These are phyloP conservation scores for Avena atlantica DNA, from an alignment of 176 grass and related monocot species.

Conservation along the genomic window DNA sequence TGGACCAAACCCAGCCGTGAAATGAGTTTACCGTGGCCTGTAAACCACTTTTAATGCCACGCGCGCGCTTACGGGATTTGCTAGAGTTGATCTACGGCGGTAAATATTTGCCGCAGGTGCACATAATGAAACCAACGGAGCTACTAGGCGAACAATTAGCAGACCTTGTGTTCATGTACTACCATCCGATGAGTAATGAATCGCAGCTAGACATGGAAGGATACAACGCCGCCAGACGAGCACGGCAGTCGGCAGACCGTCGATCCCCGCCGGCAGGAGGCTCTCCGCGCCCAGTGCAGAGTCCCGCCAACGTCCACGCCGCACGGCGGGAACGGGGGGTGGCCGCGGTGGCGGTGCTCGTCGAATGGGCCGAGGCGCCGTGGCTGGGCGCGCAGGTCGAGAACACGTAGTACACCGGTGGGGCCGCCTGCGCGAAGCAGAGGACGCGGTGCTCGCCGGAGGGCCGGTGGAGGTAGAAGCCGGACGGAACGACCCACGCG, in stretches of 20 bases:
- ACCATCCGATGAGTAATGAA: neutral
- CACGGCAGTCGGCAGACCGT: neutral
- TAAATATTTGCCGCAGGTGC: too few relatives aligned
- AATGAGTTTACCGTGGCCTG: too few relatives aligned
- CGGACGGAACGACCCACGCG: neutral
- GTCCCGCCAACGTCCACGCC: slow-evolving; percentile 8
- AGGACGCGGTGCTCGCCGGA: slow-evolving; percentile 2
- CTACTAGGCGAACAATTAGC: too few relatives aligned
- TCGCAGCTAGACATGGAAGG: neutral
- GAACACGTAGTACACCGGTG: neutral
- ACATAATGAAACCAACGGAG: too few relatives aligned
- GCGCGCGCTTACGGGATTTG: too few relatives aligned
- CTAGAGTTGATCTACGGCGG: too few relatives aligned
- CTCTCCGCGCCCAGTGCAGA: neutral
- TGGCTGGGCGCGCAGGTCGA: neutral
- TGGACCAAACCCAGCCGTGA: too few relatives aligned
- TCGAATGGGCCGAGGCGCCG: slow-evolving; percentile 8
- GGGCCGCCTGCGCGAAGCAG: neutral
- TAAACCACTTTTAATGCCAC: too few relatives aligned
- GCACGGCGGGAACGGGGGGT: neutral
- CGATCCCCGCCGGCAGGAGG: neutral
- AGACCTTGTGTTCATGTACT: too few relatives aligned
- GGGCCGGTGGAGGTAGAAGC: neutral
- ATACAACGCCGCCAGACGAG: neutral
- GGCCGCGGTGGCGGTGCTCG: neutral